Conservation (phyloP, 257 asterid species). For the Gentiana dahurica region DNA sequence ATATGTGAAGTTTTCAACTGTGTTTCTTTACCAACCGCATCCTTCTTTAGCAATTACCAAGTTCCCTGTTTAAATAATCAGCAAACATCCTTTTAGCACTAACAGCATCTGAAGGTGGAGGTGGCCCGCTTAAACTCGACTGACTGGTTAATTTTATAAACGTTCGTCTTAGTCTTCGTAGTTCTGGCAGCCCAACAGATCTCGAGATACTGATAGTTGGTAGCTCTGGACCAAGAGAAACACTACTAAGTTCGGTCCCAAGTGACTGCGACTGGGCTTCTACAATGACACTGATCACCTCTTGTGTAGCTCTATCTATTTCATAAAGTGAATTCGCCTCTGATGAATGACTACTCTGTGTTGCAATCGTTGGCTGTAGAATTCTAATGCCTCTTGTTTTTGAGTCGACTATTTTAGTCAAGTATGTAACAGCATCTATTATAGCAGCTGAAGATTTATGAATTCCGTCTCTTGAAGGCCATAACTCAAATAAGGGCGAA, state of each 20-base stretch:
- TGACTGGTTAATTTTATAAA: slow-evolving; percentile 80
- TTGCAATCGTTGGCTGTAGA: slow-evolving; percentile 91
- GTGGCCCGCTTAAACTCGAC: slow-evolving; percentile 87
- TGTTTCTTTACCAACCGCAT: not conserved
- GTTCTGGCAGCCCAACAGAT: slow-evolving; percentile 76
- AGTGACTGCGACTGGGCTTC: slow-evolving; percentile 80
- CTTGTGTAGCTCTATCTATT: slow-evolving; percentile 87
- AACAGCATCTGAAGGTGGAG: slow-evolving; percentile 79
- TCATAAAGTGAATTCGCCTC: slow-evolving; percentile 85
- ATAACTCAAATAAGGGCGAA: slow-evolving; percentile 79
- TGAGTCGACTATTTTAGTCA: slow-evolving; percentile 78
- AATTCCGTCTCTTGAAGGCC: slow-evolving; percentile 64
- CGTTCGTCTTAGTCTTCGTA: slow-evolving; percentile 75
- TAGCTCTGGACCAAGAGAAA: slow-evolving; percentile 56
- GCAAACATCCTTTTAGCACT: slow-evolving; percentile 95
- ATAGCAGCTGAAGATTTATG: slow-evolving; percentile 53
- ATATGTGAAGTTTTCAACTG: not conserved
- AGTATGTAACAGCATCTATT: slow-evolving; percentile 57
- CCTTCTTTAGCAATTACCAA: slow-evolving; percentile 33
- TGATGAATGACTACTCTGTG: slow-evolving; percentile 48
- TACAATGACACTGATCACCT: slow-evolving; percentile 54
- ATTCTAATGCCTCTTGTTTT: slow-evolving; percentile 69
- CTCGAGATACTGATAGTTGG: slow-evolving; percentile 57
- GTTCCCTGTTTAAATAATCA: slow-evolving; percentile 89
- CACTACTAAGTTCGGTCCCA: slow-evolving; percentile 56